Base-by-base conservation (phyloP, 2,329 filamentous ascomycete species). In the Aureobasidium vineae region DNA sequence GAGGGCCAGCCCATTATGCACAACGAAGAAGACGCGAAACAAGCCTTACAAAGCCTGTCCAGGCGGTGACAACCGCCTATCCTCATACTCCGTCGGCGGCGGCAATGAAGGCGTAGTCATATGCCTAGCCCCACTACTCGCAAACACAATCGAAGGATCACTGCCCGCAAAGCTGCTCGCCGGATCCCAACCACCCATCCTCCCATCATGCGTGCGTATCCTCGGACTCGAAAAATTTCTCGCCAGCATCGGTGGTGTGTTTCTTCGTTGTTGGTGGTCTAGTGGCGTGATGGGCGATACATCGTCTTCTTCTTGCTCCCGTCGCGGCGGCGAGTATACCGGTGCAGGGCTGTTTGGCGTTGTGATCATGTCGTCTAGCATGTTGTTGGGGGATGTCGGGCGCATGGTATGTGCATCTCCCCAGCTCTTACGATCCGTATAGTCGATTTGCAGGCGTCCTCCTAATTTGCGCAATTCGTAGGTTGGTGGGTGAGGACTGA, bases 191-290 rank as follows among this genome's bases (percentile, higher is more conserved):
- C 5, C 61, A 36, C 54, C 31, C 6, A 23, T 50, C 5, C 15
- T 52, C 6, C 15, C 10, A 5, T 43, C 11, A 4, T 53, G 26
- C 26, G 19, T 33, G 7, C 61, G 49, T n/a, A 54, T 43, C 26
- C 61, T 64, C 36, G 49, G 60, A 21, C 23, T 53, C 2, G 61
- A 64, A 4, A 64, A 64, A 6, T 64, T 64, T 5, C 47, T 38
- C 16, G 49, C 13, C 0, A 40, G 49, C 16, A n/a, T 33, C 3
- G 60, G 57, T 2, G 57, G 28, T n/a, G 41, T 47, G 19, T 26
- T 19, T 38, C 28, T 49, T 31, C 28, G 13, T 33, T 21, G n/a
- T 8, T 49, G 45, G 0, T 7, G 4, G 2, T 47, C 43, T 10
- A 38, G 49, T 3, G 33, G 59, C 16, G 43, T 63, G 1, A 40